Evolutionary conservation across 257 asterid species (phyloP), one percentile per base, ranked within the genome.

Genomic region (Oldenlandia corymbosa): DNA sequence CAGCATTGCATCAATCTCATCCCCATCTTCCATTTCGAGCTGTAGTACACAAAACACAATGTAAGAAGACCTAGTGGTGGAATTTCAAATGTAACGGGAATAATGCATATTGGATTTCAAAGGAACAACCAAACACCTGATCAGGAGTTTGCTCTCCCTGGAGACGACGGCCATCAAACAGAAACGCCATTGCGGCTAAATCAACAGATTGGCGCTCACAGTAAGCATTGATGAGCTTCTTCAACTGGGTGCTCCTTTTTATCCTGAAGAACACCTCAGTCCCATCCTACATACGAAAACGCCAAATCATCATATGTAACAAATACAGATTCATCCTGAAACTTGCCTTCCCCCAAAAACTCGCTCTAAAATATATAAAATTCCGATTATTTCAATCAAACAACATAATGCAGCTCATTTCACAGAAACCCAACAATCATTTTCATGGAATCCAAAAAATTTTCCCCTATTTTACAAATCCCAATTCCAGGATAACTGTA

Each of bases 21-120:
- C 85, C 1, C 83, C 83, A 11, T 80, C 83, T 47, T 77, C 83
- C 85, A 80, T 77, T 55, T 65, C 75, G 20, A 77, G 78, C 76
- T 76, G 55, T 5, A 39, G 6, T 21, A 43, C n/a, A 13, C 18
- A 67, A 34, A 7, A 5, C 4, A 34, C 5, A 6, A 34, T 47
- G 28, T 32, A 20, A 34, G 6, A 34, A 34, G 39, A 34, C 39
- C 4, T 30, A 49, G 17, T 10, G 26, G n/a, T 50, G n/a, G n/a
- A n/a, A n/a, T n/a, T n/a, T n/a, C n/a, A n/a, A n/a, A n/a, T n/a
- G n/a, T n/a, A 39, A 24, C 3, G 34, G 60, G 20, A 11, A 70
- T 31, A n/a, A n/a, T n/a, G n/a, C 1, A n/a, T 20, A 10, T 12
- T 27, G 46, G 18, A 39, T 0, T 39, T 9, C 10, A 23, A 3